Evolutionary conservation across 139 green algal species (phyloP), one percentile per base, ranked within the genome.

Genomic region (Chlamydomonas eustigma): DNA sequence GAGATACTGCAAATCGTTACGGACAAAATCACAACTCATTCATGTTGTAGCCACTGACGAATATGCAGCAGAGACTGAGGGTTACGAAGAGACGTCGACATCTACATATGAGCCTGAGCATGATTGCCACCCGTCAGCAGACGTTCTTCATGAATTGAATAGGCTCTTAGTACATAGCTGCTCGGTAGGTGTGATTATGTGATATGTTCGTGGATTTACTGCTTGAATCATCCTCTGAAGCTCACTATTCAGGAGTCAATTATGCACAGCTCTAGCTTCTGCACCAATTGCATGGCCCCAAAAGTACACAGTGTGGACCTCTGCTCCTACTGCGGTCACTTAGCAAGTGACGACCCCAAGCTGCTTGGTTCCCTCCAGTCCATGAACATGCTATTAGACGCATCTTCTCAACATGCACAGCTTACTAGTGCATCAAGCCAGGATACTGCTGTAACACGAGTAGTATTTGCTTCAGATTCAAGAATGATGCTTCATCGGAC

Each of bases 401-500:
- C n/a, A n/a, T n/a, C n/a, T n/a, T n/a, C n/a, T n/a, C n/a, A n/a
- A n/a, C n/a, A n/a, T n/a, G n/a, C n/a, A n/a, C n/a, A n/a, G 52
- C 8, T 31, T 28, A 22, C 12, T 68, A 25, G n/a, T 37, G 52
- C 52, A 28, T 4, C 52, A 5, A 22, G 22, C 4, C 38, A 65
- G 31, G 36, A 37, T 2, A 31, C 31, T 5, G n/a, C 50, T 39
- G 25, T 65, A 72, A 39, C 36, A 1, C 39, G 3, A 2, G 79
- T 83, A 32, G 44, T 84, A 35, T 33, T 86, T 18, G 76, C 74
- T 2, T 78, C 70, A 18, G 80, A 89, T 31, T 69, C 80, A 12
- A 34, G 80, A 31, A 88, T 85, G 78, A 73, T 85, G 38, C 71
- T 82, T 33, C 84, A 89, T 71, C 34, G 81, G 4, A 75, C 73